These are phyloP conservation scores for Coelastrella sp. DNA, from an alignment of 139 green algal species.

Conservation along the genomic window DNA sequence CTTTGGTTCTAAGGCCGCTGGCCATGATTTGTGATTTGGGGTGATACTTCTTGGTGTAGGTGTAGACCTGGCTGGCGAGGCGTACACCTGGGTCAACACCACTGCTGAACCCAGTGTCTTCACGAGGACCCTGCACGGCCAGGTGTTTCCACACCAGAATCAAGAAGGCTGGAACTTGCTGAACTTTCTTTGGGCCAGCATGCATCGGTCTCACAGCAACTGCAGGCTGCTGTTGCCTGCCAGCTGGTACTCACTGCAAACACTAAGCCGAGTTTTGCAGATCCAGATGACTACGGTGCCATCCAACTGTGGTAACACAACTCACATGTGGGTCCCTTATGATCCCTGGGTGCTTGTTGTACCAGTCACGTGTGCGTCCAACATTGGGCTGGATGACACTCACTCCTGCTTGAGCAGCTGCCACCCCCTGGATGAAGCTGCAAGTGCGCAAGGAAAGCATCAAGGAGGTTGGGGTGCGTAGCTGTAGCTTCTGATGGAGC, in stretches of 20 bases:
- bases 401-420: constrained; percentile 80
- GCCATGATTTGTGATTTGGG: constrained; percentile 86
- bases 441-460: neutral
- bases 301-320: no score
- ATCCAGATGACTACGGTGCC: neutral
- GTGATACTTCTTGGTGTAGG: constrained; percentile 76
- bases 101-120: constrained; percentile 68
- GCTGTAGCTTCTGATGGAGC: no score
- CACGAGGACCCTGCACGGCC: constrained; percentile 77
- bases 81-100: constrained; percentile 75
- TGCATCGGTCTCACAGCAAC: no score
- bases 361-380: constrained; percentile 87
- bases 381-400: constrained; percentile 86
- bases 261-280: neutral
- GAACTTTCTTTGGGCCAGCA: no score
- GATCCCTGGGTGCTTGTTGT: constrained; percentile 81
- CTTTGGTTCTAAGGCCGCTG: constrained; percentile 76
- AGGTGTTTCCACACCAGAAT: constrained; percentile 41
- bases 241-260: neutral
- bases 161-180: no score
- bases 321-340: constrained; percentile 80
- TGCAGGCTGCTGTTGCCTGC: neutral
- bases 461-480: no score
- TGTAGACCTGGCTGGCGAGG: constrained; percentile 81
- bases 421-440: constrained; percentile 81